phyloP scores from a whole-genome alignment of 2,329 filamentous ascomycete species.

The Calonectria honghensis region DNA sequence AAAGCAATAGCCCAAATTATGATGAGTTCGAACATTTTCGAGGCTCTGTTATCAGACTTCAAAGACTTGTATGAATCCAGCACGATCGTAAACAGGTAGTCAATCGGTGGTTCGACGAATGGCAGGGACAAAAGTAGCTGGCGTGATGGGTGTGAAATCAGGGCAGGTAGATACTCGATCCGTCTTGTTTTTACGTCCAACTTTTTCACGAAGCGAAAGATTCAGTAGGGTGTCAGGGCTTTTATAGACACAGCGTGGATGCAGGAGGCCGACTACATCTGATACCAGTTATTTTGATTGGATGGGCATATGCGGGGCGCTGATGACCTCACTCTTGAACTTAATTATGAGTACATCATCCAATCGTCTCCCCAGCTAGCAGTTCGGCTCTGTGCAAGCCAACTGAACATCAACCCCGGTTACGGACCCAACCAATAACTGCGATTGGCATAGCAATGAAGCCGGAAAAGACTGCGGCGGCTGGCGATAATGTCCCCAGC shows the following conservation, averaged over 20 bases:
- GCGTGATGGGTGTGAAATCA: no score
- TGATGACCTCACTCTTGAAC: not conserved
- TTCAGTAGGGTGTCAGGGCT: not conserved
- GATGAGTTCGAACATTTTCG: not conserved
- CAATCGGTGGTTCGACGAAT: not conserved
- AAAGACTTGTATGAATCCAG: not conserved
- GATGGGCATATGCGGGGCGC: not conserved
- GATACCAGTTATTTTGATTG: not conserved
- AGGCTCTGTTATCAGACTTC: not conserved
- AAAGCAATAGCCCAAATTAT: not conserved
- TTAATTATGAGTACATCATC: not conserved
- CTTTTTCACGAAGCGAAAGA: not conserved
- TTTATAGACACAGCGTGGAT: not conserved
- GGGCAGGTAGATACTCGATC: no score
- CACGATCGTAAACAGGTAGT: not conserved
- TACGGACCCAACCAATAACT: not conserved
- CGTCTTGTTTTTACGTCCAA: not conserved
- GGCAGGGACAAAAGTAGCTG: not conserved
- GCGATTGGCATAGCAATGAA: not conserved
- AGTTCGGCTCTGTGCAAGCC: not conserved
- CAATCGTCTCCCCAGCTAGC: not conserved
- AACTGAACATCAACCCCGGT: not conserved
- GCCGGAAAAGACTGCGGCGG: not conserved
- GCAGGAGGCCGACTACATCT: not conserved
- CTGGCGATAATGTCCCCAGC: not conserved